A percentile compares a stretch with the other conserved stretches of the same genome.
Evolutionary conservation across 805 yeast genomes (phyloP).

Genomic region (Wickerhamomyces chambardii): DNA sequence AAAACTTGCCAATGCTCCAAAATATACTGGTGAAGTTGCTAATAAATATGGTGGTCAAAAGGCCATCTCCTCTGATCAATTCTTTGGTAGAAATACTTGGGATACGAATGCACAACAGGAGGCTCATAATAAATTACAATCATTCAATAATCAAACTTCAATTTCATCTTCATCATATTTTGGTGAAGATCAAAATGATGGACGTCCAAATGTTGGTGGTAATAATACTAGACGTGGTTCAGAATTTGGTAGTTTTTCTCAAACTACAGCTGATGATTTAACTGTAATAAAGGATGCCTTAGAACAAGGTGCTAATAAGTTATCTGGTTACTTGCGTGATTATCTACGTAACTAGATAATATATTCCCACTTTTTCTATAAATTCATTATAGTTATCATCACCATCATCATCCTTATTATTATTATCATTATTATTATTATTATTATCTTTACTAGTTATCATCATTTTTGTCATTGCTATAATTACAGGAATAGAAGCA

Average conservation of each 20-base stretch:
- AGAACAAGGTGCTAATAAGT: slow-evolving; percentile 88
- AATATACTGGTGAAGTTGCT: slow-evolving; percentile 68
- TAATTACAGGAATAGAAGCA: too few relatives aligned
- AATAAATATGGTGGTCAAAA: slow-evolving; percentile 81
- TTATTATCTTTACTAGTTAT: too few relatives aligned
- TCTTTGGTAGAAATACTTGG: slow-evolving; percentile 79
- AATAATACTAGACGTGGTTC: slow-evolving; percentile 14
- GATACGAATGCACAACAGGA: slow-evolving; percentile 74
- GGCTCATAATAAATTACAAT: slow-evolving; percentile 72
- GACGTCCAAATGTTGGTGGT: slow-evolving; percentile 19
- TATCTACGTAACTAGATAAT: slow-evolving; percentile 41
- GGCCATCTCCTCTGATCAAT: slow-evolving; percentile 93
- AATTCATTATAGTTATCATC: too few relatives aligned
- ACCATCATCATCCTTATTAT: too few relatives aligned
- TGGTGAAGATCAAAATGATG: slow-evolving; percentile 63
- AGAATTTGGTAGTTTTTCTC: slow-evolving; percentile 58
- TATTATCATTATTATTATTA: too few relatives aligned
- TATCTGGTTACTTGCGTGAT: slow-evolving; percentile 81
- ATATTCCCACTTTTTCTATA: not conserved
- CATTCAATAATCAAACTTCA: slow-evolving; percentile 79
- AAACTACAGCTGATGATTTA: slow-evolving; percentile 82
- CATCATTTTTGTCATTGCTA: too few relatives aligned
- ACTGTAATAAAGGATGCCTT: slow-evolving; percentile 84
- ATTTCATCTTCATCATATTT: slow-evolving; percentile 91
- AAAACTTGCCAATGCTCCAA: slow-evolving; percentile 42